Evolutionary conservation across 78 protist genomes (phyloP), one percentile per base, ranked within the genome.

Genomic region (Protostelium mycophagum): DNA sequence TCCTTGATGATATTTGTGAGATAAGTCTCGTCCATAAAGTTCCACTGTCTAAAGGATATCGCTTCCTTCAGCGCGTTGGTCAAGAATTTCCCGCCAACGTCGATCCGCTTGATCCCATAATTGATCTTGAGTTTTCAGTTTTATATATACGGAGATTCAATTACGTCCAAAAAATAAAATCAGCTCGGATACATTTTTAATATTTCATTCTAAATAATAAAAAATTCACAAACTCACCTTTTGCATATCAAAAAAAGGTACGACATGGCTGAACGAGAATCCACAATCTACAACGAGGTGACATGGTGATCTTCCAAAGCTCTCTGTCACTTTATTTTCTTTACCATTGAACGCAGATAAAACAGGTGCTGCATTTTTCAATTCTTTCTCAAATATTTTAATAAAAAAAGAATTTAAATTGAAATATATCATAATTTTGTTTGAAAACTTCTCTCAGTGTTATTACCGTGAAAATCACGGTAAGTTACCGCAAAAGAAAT

Each of bases 1-100:
- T 96, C 97, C 89, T 96, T 96, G 29, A 96, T 93, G 9, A 85
- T 85, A 38, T 96, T 96, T 36, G 95, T 35, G 29, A 95, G 35
- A 87, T 89, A 88, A 9, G 95, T 95, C 86, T 96, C 97, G 34
- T 96, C 96, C 97, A 96, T 95, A 95, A 96, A 86, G 85, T 96
- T 92, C 93, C 88, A 94, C 36, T 94, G 87, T 29, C 97, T 63
- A 85, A 89, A 92, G 0, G 94, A 89, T 0, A 96, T 63, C 34
- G 94, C 83, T n/a, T 95, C 95, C 37, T 93, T 96, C 0, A 96
- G 85, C 63, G 92, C 89, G 89, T 96, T 96, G 34, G 97, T 96
- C 36, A 96, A 83, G 34, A 92, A 0, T 38, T 96, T 96, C 34
- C 97, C 97, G 35, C 97, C 97, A 1, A 96, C 83, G 34, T 88